Base-by-base conservation (phyloP, 805 yeast species). In the Debaryomyces castellii region DNA sequence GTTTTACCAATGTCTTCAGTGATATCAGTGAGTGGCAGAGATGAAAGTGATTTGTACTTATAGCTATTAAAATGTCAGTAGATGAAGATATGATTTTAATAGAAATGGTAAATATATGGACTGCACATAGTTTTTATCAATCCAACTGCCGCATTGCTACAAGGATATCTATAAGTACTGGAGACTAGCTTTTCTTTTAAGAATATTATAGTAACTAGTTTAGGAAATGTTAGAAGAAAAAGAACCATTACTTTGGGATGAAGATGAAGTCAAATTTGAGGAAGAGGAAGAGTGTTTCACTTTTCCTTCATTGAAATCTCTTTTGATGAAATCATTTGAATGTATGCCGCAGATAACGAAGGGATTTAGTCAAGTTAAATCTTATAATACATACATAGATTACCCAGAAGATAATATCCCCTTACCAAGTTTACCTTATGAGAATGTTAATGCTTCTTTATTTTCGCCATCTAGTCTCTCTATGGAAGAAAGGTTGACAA, bases 401-500 rank as follows among this genome's bases (percentile, higher is more conserved):
- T 44, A 50, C 23, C 43, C 51, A 0, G 60, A 55, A 34, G 63
- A 56, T 23, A 51, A 50, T 22, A 61, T 54, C 11, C 45, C 51
- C 2, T 50, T 64, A 14, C 60, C 60, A 0, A 66, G 63, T 20
- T 50, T 67, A 32, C 72, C 71, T 0, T 51, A 58, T 40, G 43
- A 43, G 5, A 45, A 38, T 10, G 43, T 47, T 18, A 47, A 53
- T 3, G 39, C 43, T 5, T 28, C 39, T 6, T 36, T 51, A 12
- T 17, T 30, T 10, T 12, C 45, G 3, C 30, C 20, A 9, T 44
- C 51, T 6, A 8, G 34, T 3, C 22, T 83, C 36, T 80, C 82
- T 58, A 79, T 84, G n/a, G 73, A 79, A 14, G 64, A 74, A 41
- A 81, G 91, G 55, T 71, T 91, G 41, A 74, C 68, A 34, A 72